These are phyloP conservation scores for Piper betle DNA, from an alignment of 164 flowering plant species.

Conservation along the genomic window DNA sequence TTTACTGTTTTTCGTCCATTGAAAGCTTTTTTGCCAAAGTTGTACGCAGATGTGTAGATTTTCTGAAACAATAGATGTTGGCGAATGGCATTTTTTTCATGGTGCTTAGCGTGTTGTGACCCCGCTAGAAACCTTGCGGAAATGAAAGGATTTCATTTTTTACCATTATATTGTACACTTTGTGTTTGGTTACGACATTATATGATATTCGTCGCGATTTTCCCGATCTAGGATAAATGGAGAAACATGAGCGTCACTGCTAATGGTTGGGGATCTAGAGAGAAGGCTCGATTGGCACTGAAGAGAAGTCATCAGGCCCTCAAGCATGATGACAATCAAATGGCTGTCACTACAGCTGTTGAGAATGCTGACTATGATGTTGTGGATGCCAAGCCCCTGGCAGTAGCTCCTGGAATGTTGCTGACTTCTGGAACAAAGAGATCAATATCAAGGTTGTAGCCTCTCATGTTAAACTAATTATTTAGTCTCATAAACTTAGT, in stretches of 20 bases:
- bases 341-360: slow-evolving; percentile 20
- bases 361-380: slow-evolving; percentile 54
- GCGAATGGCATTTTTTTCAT: too few relatives aligned
- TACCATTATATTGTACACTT: too few relatives aligned
- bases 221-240: slow-evolving; percentile 71
- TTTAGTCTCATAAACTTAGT: slow-evolving; percentile 1
- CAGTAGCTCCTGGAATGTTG: slow-evolving; percentile 23
- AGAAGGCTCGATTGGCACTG: slow-evolving; percentile 56
- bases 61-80: too few relatives aligned
- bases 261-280: slow-evolving; percentile 83
- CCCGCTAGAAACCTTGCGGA: too few relatives aligned
- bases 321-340: slow-evolving; percentile 39
- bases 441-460: slow-evolving; percentile 46
- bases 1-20: too few relatives aligned
- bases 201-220: not conserved
- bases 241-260: slow-evolving; percentile 91
- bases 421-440: slow-evolving; percentile 52
- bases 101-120: too few relatives aligned
- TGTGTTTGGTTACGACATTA: not conserved
- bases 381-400: slow-evolving; percentile 46
- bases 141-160: not conserved
- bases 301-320: slow-evolving; percentile 36
- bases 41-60: too few relatives aligned
- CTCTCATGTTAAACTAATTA: not conserved
- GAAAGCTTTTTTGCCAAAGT: too few relatives aligned